phyloP scores from a whole-genome alignment of 1,139 yeast species.

The Kodamaea sp. region DNA sequence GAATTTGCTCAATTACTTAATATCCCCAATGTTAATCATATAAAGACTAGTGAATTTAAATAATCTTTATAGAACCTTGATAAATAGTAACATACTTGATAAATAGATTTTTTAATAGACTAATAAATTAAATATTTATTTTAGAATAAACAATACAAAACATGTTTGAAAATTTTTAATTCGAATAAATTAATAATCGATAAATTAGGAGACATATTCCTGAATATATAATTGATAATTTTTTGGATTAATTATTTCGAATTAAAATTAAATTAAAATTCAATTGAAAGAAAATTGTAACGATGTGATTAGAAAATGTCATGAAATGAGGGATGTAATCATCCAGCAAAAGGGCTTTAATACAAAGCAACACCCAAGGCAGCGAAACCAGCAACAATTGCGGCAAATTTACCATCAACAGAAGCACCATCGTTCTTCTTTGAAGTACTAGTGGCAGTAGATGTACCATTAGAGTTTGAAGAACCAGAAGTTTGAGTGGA shows the following conservation, averaged over 20 bases:
- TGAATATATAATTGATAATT: too few species aligned
- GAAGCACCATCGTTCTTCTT: constrained; percentile 26
- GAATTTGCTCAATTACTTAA: constrained; percentile 50
- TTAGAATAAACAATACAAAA: neutral
- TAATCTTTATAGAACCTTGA: neutral
- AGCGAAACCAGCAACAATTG: constrained; percentile 57
- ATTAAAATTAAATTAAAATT: too few species aligned
- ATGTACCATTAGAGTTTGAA: constrained; percentile 24
- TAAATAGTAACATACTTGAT: neutral
- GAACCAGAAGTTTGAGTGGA: constrained; percentile 27
- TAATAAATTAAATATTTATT: neutral
- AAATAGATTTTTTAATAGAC: neutral
- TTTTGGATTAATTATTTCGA: too few species aligned
- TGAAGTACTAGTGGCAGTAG: constrained; percentile 20
- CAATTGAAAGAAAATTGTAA: too few species aligned
- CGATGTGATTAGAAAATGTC: constrained; percentile 3
- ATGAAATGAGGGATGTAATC: constrained; percentile 1
- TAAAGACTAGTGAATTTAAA: constrained; percentile 3
- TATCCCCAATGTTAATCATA: constrained; percentile 22
- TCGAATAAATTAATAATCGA: too few species aligned
- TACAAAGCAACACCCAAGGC: constrained; percentile 64
- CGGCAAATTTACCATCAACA: constrained; percentile 39
- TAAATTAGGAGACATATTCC: too few species aligned
- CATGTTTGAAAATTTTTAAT: neutral
- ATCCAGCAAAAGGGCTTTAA: constrained; percentile 27